These are phyloP conservation scores for Alnus glutinosa DNA, from an alignment of 306 rosid genomes.

Conservation along the genomic window DNA sequence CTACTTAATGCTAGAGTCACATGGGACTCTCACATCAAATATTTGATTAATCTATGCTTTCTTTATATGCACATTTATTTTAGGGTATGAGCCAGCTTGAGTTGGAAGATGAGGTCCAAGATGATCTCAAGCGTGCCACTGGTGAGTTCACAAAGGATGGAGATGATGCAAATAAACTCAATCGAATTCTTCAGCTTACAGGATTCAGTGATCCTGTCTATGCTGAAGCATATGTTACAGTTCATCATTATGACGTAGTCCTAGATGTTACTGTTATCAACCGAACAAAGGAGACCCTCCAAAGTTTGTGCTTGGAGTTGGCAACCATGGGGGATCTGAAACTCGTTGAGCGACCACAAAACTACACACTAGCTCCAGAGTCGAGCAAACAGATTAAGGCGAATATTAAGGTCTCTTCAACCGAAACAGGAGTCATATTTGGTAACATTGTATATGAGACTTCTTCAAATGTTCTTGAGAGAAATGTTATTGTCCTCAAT, in stretches of 20 bases:
- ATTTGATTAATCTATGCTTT: constrained; percentile 17
- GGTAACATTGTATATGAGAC: constrained; percentile 97
- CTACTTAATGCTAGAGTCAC: not conserved
- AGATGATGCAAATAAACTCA: constrained; percentile 91
- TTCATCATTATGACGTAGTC: constrained; percentile 92
- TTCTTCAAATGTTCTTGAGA: constrained; percentile 87
- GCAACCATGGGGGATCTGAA: constrained; percentile 99
- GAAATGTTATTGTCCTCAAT: constrained; percentile 89
- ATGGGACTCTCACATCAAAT: not conserved
- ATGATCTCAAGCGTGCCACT: constrained; percentile 98
- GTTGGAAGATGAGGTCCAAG: constrained; percentile 98
- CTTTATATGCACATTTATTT: constrained; percentile 20
- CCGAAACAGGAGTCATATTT: constrained; percentile 95
- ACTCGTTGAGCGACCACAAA: constrained; percentile 98
- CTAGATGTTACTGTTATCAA: constrained; percentile 98
- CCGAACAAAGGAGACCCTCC: constrained; percentile 94
- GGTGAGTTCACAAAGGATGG: constrained; percentile 91
- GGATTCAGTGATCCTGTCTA: constrained; percentile 99
- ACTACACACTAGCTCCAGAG: constrained; percentile 95
- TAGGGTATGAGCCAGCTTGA: constrained; percentile 99
- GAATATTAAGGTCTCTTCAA: constrained; percentile 96
- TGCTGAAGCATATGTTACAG: constrained; percentile 98
- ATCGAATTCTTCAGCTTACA: constrained; percentile 98
- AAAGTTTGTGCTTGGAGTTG: constrained; percentile 95
- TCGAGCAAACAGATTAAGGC: constrained; percentile 97